Conservation (phyloP, 2,329 filamentous ascomycete species). For the Neodidymelliopsis sp. region DNA sequence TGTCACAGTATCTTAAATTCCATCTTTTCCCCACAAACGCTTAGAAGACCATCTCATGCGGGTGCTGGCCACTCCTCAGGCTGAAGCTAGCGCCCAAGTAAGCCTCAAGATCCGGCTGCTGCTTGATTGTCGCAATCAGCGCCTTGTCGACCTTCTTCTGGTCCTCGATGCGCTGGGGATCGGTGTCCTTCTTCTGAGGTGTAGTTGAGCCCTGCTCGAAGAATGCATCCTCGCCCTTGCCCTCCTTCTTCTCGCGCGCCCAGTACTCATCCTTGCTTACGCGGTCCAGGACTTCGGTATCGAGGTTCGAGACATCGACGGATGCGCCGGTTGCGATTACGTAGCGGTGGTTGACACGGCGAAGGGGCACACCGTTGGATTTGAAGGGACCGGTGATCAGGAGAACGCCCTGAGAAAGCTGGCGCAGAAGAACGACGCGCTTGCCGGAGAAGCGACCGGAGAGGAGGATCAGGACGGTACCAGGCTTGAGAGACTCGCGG, state of each 20-base stretch:
- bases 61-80: constrained; percentile 97
- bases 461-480: constrained; percentile 96
- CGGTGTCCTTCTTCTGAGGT: constrained; percentile 90
- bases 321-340: constrained; percentile 88
- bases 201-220: constrained; percentile 94
- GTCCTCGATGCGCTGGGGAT: constrained; percentile 88
- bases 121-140: constrained; percentile 93
- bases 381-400: constrained; percentile 99
- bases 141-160: constrained; percentile 99
- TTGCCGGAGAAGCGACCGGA: constrained; percentile 99
- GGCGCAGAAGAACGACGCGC: constrained; percentile 97
- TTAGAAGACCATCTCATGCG: constrained; percentile 98
- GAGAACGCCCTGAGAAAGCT: constrained; percentile 93
- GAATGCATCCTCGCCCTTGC: constrained; percentile 96
- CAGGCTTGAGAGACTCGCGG: constrained; percentile 88
- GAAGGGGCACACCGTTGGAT: constrained; percentile 97
- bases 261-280: constrained; percentile 87
- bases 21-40: background rate
- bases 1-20: background rate
- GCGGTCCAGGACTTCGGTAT: constrained; percentile 75
- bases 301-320: constrained; percentile 82
- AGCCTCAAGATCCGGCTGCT: constrained; percentile 87
- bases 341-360: constrained; percentile 90
- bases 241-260: constrained; percentile 88
- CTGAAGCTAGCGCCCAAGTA: constrained; percentile 96